Evolutionary conservation across 805 yeast genomes (phyloP).

Genomic region (Saturnispora halmiae): DNA sequence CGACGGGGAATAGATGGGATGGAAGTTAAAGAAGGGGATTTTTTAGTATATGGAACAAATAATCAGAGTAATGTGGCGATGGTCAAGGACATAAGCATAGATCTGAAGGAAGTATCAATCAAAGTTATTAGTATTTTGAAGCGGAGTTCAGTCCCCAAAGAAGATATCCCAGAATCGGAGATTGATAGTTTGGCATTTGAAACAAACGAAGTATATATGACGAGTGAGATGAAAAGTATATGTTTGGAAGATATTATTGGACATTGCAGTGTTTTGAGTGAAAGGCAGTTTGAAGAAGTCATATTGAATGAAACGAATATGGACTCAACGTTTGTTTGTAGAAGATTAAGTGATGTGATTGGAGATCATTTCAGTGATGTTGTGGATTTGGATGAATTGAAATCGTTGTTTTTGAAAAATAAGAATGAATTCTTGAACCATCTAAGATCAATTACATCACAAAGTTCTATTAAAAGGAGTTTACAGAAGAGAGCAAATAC

Average conservation of each 20-base stretch:
- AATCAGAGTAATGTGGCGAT: conserved; percentile 36
- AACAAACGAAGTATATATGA: conserved; percentile 44
- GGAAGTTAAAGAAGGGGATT: conserved; percentile 44
- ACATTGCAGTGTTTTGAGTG: conserved; percentile 37
- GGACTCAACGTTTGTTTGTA: conserved; percentile 30
- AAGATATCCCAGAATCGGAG: conserved; percentile 21
- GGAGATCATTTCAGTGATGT: conserved; percentile 29
- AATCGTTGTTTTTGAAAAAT: conserved; percentile 20
- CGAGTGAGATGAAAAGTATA: conserved; percentile 41
- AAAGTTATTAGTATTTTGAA: conserved; percentile 38
- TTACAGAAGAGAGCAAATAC: no score
- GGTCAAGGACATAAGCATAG: conserved; percentile 43
- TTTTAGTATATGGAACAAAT: conserved; percentile 34
- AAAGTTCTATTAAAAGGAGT: no score
- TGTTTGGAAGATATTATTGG: conserved; percentile 35
- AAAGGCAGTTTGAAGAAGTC: conserved; percentile 28
- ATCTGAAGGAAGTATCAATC: conserved; percentile 40
- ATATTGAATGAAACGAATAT: conserved; percentile 30
- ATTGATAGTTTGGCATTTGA: conserved; percentile 18
- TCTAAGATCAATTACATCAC: conserved; percentile 25
- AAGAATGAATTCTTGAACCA: conserved; percentile 27
- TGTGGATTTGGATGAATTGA: conserved; percentile 34
- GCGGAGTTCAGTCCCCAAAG: conserved; percentile 6
- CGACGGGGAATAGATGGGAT: conserved; percentile 39
- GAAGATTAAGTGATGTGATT: conserved; percentile 33